A percentile compares a stretch with the other conserved stretches of the same genome.
These are phyloP conservation scores for Talaromyces ruber DNA, from an alignment of 495 filamentous ascomycete species.

Conservation along the genomic window DNA sequence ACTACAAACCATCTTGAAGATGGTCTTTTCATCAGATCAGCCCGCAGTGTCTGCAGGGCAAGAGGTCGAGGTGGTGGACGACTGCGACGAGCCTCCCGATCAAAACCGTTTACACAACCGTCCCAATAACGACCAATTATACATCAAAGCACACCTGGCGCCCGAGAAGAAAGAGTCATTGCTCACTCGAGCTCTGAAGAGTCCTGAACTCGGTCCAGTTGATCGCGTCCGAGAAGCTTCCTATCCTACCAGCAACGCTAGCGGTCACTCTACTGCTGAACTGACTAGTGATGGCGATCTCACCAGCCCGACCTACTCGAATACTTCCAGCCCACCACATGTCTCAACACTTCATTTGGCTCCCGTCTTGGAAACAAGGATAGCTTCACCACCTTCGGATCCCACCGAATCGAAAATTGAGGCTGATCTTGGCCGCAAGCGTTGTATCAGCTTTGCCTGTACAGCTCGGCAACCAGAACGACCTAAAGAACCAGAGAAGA, in stretches of 20 bases:
- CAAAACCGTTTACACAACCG: slow-evolving; percentile 14
- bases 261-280: slow-evolving; percentile 72
- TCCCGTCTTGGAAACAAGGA: slow-evolving; percentile 13
- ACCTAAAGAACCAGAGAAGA: slow-evolving; percentile 14
- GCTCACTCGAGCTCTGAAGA: slow-evolving; percentile 65
- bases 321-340: slow-evolving; percentile 77
- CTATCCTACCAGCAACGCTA: slow-evolving; percentile 70
- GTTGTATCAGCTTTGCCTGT: slow-evolving; percentile 92
- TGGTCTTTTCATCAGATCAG: slow-evolving; percentile 34
- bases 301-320: slow-evolving; percentile 84
- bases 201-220: slow-evolving; percentile 43
- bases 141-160: slow-evolving; percentile 31
- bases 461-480: slow-evolving; percentile 31
- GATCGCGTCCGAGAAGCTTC: slow-evolving; percentile 29
- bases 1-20: slow-evolving; percentile 37
- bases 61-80: slow-evolving; percentile 37
- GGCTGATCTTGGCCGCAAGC: slow-evolving; percentile 57
- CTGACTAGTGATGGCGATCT: slow-evolving; percentile 85
- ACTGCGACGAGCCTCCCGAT: slow-evolving; percentile 48
- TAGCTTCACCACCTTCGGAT: slow-evolving; percentile 12
- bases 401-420: slow-evolving; percentile 40
- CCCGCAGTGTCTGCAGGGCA: slow-evolving; percentile 28
- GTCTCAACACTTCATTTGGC: slow-evolving; percentile 28
- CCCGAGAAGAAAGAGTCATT: slow-evolving; percentile 59
- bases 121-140: slow-evolving; percentile 20